Evolutionary conservation across 2,329 filamentous ascomycete species (phyloP).

Genomic region (Cyphellophora attinorum): DNA sequence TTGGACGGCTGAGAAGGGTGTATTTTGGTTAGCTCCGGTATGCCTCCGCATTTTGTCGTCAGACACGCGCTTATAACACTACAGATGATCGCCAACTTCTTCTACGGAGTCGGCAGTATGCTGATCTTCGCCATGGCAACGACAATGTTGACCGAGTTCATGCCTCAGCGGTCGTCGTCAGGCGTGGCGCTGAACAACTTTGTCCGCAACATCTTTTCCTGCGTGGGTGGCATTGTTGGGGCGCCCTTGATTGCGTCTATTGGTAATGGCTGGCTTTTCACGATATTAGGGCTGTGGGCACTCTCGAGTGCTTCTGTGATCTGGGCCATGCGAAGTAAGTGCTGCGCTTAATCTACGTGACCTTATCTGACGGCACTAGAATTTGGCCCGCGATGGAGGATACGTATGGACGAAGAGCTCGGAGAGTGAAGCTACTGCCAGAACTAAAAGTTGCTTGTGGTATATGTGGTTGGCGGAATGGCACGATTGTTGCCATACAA

Average conservation of each 20-base stretch:
- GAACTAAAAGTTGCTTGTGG: neutral
- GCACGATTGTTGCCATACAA: neutral
- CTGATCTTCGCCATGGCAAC: slow-evolving; percentile 64
- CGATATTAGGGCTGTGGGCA: slow-evolving; percentile 46
- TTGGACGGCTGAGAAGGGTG: slow-evolving; percentile 57
- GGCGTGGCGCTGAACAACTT: slow-evolving; percentile 70
- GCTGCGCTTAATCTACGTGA: slow-evolving; percentile 31
- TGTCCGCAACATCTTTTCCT: slow-evolving; percentile 67
- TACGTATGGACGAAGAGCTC: slow-evolving; percentile 15
- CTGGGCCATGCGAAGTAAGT: slow-evolving; percentile 44
- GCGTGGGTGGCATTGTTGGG: slow-evolving; percentile 59
- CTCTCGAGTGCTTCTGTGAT: slow-evolving; percentile 52
- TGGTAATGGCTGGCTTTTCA: slow-evolving; percentile 69
- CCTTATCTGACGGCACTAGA: neutral
- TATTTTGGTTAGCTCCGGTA: slow-evolving; percentile 53
- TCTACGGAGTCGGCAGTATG: slow-evolving; percentile 71
- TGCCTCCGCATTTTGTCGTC: too few species aligned
- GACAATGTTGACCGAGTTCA: slow-evolving; percentile 79
- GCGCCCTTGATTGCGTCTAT: slow-evolving; percentile 62
- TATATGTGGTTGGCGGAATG: neutral
- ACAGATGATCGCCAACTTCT: slow-evolving; percentile 54
- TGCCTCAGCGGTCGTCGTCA: slow-evolving; percentile 59
- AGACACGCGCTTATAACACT: too few species aligned
- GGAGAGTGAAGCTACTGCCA: neutral
- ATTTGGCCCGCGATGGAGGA: slow-evolving; percentile 17